phyloP scores from a whole-genome alignment of 139 green algal genomes.

The Yamagishiella unicocca region DNA sequence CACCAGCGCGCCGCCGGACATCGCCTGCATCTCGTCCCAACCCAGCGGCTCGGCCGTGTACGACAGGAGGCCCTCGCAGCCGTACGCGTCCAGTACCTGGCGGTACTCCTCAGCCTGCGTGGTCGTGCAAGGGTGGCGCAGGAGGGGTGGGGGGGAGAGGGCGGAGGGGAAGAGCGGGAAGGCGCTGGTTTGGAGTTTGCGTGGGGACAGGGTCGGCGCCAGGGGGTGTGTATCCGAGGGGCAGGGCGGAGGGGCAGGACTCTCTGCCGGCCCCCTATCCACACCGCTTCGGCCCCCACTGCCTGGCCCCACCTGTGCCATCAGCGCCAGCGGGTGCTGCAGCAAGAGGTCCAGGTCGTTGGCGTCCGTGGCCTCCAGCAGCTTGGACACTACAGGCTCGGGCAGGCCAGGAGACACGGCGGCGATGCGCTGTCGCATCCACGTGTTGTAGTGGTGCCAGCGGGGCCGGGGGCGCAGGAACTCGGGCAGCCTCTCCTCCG shows the following conservation, averaged over 20 bases:
- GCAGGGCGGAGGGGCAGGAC: too few relatives aligned
- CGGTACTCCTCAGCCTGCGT: slow-evolving; percentile 33
- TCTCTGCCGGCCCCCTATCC: not conserved
- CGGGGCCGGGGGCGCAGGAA: slow-evolving; percentile 69
- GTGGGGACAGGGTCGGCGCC: too few relatives aligned
- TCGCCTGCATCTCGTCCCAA: slow-evolving; percentile 39
- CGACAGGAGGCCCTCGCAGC: not conserved
- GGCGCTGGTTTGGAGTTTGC: not conserved
- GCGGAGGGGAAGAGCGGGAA: not conserved
- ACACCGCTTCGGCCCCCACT: not conserved
- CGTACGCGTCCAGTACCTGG: not conserved
- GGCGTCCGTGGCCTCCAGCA: slow-evolving; percentile 76
- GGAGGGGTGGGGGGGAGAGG: too few relatives aligned
- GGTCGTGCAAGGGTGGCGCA: not conserved
- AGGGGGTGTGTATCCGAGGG: too few relatives aligned
- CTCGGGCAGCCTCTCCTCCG: slow-evolving; percentile 60
- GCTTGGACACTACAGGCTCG: slow-evolving; percentile 78
- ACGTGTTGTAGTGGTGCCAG: slow-evolving; percentile 86
- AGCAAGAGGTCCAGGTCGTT: slow-evolving; percentile 85
- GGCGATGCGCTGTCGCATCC: slow-evolving; percentile 64
- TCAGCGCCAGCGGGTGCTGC: slow-evolving; percentile 67
- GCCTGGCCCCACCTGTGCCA: slow-evolving; percentile 53
- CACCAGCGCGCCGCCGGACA: slow-evolving; percentile 3
- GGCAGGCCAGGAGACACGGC: slow-evolving; percentile 55
- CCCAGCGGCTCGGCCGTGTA: not conserved